Evolutionary conservation across 208 protist species (phyloP), one percentile per base, ranked within the genome.

Genomic region (Trypanosoma mega): DNA sequence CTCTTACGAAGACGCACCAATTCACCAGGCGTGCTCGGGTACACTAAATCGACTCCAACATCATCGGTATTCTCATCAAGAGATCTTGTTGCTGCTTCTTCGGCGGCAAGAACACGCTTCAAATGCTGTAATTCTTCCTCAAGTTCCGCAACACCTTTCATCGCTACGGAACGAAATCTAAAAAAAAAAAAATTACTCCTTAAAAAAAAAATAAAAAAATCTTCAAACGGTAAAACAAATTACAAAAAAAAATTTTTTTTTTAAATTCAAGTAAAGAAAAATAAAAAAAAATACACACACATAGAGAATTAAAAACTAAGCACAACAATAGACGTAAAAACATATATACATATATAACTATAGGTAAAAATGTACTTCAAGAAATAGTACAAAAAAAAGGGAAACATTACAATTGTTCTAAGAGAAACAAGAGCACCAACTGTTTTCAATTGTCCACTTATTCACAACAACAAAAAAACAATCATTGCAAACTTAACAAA

Each of bases 101-200:
- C 9, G 16, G 23, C 50, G n/a, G 37, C 50, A 36, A 23, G 30
- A n/a, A n/a, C n/a, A n/a, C 50, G 16, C 36, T 60, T 21, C 18
- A 26, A 16, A 37, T 16, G 33, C 37, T 41, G 36, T 26, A 41
- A 44, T 14, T 48, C 18, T 21, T 16, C 14, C 20, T 23, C 29
- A 16, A 37, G 33, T 24, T 37, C 23, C 30, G 29, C 36, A 23
- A 21, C 16, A 8, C 36, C 7, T 7, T 49, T 37, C 18, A 33
- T 33, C 54, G 21, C 14, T 29, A 14, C 45, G 14, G 11, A 23
- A 29, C 98, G 33, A 90, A 84, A 85, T 60, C 51, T 44, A 56
- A 29, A 34, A 63, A 18, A 66, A 45, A 23, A 70, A 51, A 67
- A 67, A 27, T 21, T 63, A 37, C 24, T 50, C 31, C 58, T 55